phyloP scores from a whole-genome alignment of 345 rosid species.

The Corchorus olitorius region DNA sequence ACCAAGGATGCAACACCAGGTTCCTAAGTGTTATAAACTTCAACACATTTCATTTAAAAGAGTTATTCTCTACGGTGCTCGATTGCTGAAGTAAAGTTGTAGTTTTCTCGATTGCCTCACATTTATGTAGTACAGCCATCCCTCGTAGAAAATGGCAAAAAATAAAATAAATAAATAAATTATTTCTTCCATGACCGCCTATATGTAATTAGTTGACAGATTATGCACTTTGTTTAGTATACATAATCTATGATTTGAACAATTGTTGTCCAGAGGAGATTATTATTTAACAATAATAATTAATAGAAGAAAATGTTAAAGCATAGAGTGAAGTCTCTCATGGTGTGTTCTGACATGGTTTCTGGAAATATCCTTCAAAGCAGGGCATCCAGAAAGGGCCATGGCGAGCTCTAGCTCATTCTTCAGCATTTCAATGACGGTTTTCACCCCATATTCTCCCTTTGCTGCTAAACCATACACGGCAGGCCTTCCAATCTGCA shows the following conservation, averaged over 20 bases:
- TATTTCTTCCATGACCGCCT: neutral
- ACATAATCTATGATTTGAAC: neutral
- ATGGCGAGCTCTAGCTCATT: slow-evolving; percentile 76
- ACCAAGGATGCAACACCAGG: no score
- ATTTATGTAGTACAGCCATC: neutral
- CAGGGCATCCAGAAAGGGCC: slow-evolving; percentile 83
- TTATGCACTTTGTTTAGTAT: neutral
- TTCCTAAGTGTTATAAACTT: no score
- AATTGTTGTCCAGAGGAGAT: neutral
- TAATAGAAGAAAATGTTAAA: slow-evolving; percentile 21
- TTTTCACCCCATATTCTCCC: slow-evolving; percentile 68
- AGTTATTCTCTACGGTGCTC: neutral
- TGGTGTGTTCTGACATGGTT: slow-evolving; percentile 50
- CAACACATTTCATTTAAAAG: neutral
- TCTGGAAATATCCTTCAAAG: slow-evolving; percentile 58
- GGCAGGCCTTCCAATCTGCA: slow-evolving; percentile 91
- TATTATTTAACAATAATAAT: neutral
- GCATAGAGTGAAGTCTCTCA: slow-evolving; percentile 54
- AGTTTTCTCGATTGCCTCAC: neutral
- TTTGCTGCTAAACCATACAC: slow-evolving; percentile 71
- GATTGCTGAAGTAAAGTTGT: neutral
- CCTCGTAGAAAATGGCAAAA: neutral
- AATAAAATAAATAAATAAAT: neutral
- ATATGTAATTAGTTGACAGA: neutral
- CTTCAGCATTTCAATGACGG: slow-evolving; percentile 70